phyloP scores from a whole-genome alignment of 2,329 filamentous ascomycete species.

The Xylariomycetidae sp. region DNA sequence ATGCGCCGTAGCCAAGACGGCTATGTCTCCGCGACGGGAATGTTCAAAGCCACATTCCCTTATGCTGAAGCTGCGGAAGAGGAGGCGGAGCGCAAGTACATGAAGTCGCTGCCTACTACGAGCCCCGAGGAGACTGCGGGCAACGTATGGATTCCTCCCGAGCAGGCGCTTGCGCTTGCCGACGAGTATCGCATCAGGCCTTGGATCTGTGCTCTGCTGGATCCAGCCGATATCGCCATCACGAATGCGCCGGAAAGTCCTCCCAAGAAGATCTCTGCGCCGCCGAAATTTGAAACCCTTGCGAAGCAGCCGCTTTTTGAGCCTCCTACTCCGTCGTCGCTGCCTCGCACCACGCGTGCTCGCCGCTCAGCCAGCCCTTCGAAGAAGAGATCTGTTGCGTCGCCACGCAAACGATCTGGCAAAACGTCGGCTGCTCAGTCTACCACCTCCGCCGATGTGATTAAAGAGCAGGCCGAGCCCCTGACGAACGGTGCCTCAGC shows the following conservation, averaged over 20 bases:
- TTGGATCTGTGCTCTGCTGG: conserved; percentile 90
- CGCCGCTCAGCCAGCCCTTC: conserved; percentile 54
- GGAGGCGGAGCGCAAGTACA: conserved; percentile 69
- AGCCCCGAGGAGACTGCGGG: conserved; percentile 90
- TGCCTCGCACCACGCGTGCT: conserved; percentile 40
- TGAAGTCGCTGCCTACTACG: conserved; percentile 76
- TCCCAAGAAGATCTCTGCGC: conserved; percentile 70
- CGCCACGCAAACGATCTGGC: conserved; percentile 48
- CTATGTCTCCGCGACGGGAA: conserved; percentile 78
- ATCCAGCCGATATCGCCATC: conserved; percentile 69
- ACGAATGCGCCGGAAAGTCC: conserved; percentile 55
- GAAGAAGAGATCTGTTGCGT: conserved; percentile 46
- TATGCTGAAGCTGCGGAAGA: conserved; percentile 69
- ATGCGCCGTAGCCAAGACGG: conserved; percentile 88
- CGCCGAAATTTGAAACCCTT: conserved; percentile 68
- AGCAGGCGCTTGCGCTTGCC: conserved; percentile 72
- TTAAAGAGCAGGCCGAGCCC: conserved; percentile 24
- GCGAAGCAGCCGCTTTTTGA: conserved; percentile 36
- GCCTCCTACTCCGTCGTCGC: conserved; percentile 42
- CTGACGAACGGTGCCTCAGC: conserved; percentile 33
- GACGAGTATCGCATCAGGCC: conserved; percentile 78
- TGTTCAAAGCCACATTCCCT: conserved; percentile 88
- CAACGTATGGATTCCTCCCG: conserved; percentile 90
- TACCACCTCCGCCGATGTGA: conserved; percentile 30
- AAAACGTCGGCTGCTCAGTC: conserved; percentile 35